Base-by-base conservation (phyloP, 2,329 filamentous ascomycete species). In the Sarocladium strictum region DNA sequence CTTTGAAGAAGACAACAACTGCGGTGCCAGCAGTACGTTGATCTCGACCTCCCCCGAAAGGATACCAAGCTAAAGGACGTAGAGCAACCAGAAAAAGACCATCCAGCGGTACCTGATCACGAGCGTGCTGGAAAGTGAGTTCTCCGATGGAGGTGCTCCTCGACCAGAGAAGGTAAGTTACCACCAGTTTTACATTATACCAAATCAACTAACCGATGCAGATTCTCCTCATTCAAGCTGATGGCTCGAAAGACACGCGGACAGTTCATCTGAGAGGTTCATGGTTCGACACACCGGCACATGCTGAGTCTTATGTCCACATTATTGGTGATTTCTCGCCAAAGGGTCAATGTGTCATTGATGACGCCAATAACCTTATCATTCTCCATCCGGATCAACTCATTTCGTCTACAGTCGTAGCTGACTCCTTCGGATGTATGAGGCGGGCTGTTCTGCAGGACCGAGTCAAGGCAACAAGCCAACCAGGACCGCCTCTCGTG, bases 321-420 rank as follows among this genome's bases (percentile, higher is more conserved):
- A 76, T 99, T 56, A 90, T 95, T 59, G 92, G 92, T 27, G 72
- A 81, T 3, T 96, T 95, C 62, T 80, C 86, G 56, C 61, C 71
- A 1, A 77, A 74, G 15, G 89, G 89, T 1, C 83, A 86, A 66
- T 96, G 92, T 66, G 73, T 95, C 47, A 79, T 97, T 58, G 88
- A 96, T 65, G 90, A 97, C 67, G 77, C 80, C 2, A 79, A 86
- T 51, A 90, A 92, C 62, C 87, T 97, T 69, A 75, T 99, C 52
- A 91, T 99, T 55, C 73, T 99, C 14, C 92, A 99, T 64, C 94
- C 94, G 0, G 94, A 99, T 64, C 92, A 97, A 70, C 80, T 99
- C 32, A 87, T 99, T 53, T 97, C 94, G 2, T 88, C 94, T 2
- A 97, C 94, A 1, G 90, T 95, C 4, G 88, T 99, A 41, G 92